Percentiles rank a stretch among this genome's conserved stretches.
Conservation (phyloP, 768 basidiomycete species). For the Hemileccinum impolitum region DNA sequence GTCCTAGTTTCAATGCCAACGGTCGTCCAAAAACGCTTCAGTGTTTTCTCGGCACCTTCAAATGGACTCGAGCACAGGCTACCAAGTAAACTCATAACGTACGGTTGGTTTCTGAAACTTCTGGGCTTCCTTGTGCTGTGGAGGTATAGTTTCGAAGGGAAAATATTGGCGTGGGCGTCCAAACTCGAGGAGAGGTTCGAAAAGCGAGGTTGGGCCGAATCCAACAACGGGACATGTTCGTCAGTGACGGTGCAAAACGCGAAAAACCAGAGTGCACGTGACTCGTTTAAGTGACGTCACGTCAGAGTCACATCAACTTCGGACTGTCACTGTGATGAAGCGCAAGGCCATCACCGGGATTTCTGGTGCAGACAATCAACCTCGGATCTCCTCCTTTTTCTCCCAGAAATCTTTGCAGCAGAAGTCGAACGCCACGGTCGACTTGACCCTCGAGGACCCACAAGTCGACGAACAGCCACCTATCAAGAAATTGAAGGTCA, state of each 20-base stretch:
- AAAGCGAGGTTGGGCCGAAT: conserved; percentile 3
- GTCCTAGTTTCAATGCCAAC: conserved; percentile 69
- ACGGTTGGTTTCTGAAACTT: conserved; percentile 66
- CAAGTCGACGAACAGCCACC: conserved; percentile 24
- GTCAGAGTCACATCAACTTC: conserved; percentile 1
- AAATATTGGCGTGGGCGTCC: neutral
- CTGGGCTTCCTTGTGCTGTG: conserved; percentile 38
- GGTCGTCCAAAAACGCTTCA: conserved; percentile 92
- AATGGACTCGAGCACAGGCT: conserved; percentile 3
- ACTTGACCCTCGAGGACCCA: conserved; percentile 48
- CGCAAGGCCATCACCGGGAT: conserved; percentile 6
- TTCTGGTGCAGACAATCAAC: conserved; percentile 25
- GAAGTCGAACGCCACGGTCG: conserved; percentile 39
- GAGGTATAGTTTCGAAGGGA: conserved; percentile 12
- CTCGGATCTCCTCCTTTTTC: conserved; percentile 44
- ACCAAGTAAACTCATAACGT: conserved; percentile 18
- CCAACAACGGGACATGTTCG: conserved; percentile 10
- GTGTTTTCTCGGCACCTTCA: conserved; percentile 79
- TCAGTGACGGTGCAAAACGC: neutral
- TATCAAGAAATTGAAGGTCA: conserved; percentile 29
- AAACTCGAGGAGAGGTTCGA: neutral
- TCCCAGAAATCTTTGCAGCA: conserved; percentile 12
- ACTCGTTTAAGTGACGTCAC: conserved; percentile 20
- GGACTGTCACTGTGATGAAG: conserved; percentile 13
- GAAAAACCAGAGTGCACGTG: conserved; percentile 24